Base-by-base conservation (phyloP, 164 flowering plant species). In the Magnolia kwangsiensis region DNA sequence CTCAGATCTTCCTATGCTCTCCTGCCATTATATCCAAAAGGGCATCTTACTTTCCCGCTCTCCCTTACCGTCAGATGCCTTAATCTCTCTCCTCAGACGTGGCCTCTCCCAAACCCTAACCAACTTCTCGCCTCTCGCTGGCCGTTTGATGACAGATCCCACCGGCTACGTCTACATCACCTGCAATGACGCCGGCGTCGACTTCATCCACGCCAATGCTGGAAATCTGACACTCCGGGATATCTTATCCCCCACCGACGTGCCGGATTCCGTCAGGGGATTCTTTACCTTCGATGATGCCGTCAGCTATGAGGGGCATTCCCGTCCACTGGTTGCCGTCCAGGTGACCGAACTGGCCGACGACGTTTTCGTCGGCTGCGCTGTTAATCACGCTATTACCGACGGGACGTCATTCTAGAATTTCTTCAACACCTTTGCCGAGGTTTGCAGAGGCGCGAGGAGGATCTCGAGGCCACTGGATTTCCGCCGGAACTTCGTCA, bases 331-430 rank as follows among this genome's bases (percentile, higher is more conserved):
- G 1, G 82, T 77, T 3, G 95, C 92, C 16, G 94, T 92, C 2
- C 98, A 94, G 80, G 90, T 94, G 9, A 92, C 97, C 1, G 96
- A 91, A 81, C 86, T 94, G 0, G 85, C 83, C 14, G 98, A 91
- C 80, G 97, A 90, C 10, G 74, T 92, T 6, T 94, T 92, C 82
- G 76, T 94, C 58, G 97, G 96, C 1, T 85, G 89, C 81, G 76
- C 94, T 2, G 91, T 86, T 13, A 94, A 94, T 69, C 98, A 94
- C 78, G 83, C 97, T 14, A 92, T 92, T 2, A 81, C 88, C 1
- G 98, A 94, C 61, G 98, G 98, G 1, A 94, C 98, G 1, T 91
- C 96, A 0, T 90, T 92, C 75, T 94, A 97, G 98, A 90, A 94
- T 70, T 94, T 94, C 84, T 90, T 92, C 78, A 94, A 94, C 79